Base-by-base conservation (phyloP, 1,284 basidiomycete genomes). In the Microbotryomycetes sp. region DNA sequence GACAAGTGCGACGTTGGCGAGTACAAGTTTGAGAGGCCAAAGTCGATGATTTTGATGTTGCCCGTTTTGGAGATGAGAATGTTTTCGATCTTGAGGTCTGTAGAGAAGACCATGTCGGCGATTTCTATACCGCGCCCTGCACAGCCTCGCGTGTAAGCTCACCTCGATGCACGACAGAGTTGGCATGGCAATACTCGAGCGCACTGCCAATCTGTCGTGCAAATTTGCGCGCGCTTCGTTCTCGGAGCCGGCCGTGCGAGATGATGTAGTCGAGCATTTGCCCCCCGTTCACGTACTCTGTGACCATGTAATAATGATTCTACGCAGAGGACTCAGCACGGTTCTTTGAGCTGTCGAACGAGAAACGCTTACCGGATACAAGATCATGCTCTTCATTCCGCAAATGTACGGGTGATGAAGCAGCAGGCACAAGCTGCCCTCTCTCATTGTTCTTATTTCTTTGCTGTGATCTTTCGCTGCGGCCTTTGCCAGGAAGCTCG, bases 201-300 rank as follows among this genome's bases (percentile, higher is more conserved):
- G 96, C 94, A 70, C 88, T 90, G 35, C 89, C 93, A 69, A 98
- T 97, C 77, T 98, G 94, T 26, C 94, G 80, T 0, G 93, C 92
- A 78, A 98, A 98, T 79, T 96, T 97, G 70, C 94, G 81, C 4
- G 94, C 94, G 31, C 92, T 90, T 58, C 94, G 84, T 76, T 98
- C 96, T 31, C 94, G 81, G 64, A 98, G 81, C 41, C 93, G 82
- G n/a, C 94, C 94, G 73, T 98, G 96, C 70, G 89, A 89, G 78
- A 98, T 98, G 79, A 98, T 98, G 76, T 97, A 98, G 82, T 98
- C 94, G 68, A 98, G 85, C 91, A 98, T 96, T 80, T 98, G 94
- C 0, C 96, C 94, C 51, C 96, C 94, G 71, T 93, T 93, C 77
- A 98, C 90, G 76, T 97, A 97, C 76, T 98, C 94, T 75, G 89